These are phyloP conservation scores for Neurospora sp. DNA, from an alignment of 495 filamentous ascomycete species.

Conservation along the genomic window DNA sequence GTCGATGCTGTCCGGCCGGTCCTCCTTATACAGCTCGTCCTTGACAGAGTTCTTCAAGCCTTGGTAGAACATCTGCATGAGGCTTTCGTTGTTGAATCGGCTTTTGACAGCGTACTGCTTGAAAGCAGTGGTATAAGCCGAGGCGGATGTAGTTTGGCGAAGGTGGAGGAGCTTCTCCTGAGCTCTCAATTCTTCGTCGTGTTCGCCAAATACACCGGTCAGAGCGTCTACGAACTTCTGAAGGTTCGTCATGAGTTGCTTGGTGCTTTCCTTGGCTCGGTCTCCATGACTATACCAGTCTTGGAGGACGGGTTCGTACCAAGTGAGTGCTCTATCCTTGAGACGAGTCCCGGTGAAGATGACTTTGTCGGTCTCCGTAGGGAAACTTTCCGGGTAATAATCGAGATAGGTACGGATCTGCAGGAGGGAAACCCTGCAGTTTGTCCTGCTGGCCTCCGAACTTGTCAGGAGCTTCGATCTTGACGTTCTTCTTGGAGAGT, in stretches of 20 bases:
- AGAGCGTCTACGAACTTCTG: neutral
- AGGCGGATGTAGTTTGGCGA: neutral
- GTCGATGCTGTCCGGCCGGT: neutral
- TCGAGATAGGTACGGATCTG: too few species aligned
- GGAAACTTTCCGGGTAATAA: too few species aligned
- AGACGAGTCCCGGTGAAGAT: too few species aligned
- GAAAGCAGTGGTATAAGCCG: neutral
- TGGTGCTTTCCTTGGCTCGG: too few species aligned
- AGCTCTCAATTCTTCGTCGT: neutral
- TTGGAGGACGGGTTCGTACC: too few species aligned
- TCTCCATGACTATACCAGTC: too few species aligned
- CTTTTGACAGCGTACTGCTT: neutral
- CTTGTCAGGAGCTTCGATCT: too few species aligned
- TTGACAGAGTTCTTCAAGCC: constrained; percentile 1
- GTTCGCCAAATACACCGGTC: neutral
- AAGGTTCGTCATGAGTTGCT: neutral
- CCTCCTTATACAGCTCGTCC: neutral
- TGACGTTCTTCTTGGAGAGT: too few species aligned
- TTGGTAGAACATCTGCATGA: constrained; percentile 1
- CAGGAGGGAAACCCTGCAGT: too few species aligned
- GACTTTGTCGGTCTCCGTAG: too few species aligned
- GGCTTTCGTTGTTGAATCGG: neutral
- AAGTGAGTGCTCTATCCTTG: too few species aligned
- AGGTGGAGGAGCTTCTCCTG: neutral
- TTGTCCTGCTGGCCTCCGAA: too few species aligned